Percentiles rank a stretch among this genome's conserved stretches.
Conservation (phyloP, 257 asterid genomes). For the Ehretia macrophylla region DNA sequence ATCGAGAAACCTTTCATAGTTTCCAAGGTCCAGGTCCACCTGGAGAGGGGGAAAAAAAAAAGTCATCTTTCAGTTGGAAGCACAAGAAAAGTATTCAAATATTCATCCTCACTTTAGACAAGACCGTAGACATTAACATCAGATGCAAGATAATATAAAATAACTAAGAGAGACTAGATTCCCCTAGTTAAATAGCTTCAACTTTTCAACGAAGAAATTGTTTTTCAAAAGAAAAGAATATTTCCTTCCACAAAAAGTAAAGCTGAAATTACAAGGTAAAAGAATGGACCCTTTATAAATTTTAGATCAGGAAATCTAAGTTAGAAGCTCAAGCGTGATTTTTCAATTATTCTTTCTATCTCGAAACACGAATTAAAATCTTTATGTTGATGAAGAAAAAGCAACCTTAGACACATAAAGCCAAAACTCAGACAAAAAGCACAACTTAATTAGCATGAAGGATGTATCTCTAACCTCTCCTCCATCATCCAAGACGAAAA, state of each 20-base stretch:
- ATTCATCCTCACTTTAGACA: slow-evolving; percentile 6
- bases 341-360: not conserved
- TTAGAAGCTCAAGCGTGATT: not conserved
- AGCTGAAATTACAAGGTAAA: not conserved
- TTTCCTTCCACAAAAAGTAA: not conserved
- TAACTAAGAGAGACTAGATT: not conserved
- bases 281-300: no score
- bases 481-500: slow-evolving; percentile 87
- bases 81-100: not conserved
- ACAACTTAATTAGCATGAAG: not conserved
- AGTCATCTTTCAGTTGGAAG: slow-evolving; percentile 2
- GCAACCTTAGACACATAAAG: not conserved
- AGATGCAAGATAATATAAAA: slow-evolving; percentile 8
- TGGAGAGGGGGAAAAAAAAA: slow-evolving; percentile 24
- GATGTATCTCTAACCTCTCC: slow-evolving; percentile 71
- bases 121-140: not conserved
- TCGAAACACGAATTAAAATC: no score
- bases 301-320: not conserved
- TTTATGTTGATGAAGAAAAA: no score
- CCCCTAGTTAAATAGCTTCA: not conserved
- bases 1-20: slow-evolving; percentile 91
- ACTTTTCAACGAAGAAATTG: not conserved
- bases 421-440: not conserved
- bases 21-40: slow-evolving; percentile 99
- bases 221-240: not conserved